These are phyloP conservation scores for Infundibulicybe gibba DNA, from an alignment of 768 basidiomycete genomes.

Conservation along the genomic window DNA sequence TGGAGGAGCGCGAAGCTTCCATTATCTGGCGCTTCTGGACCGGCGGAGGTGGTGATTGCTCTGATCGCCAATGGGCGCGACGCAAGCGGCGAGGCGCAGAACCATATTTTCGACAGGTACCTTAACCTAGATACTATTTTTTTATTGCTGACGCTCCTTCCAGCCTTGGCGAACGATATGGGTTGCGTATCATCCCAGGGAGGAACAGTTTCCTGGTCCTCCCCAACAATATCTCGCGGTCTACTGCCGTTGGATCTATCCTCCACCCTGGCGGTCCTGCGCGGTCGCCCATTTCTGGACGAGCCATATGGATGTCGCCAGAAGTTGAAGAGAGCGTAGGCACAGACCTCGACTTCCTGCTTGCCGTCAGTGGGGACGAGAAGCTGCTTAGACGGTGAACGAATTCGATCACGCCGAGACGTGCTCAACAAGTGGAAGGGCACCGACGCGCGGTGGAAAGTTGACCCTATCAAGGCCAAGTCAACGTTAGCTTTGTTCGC, in stretches of 20 bases:
- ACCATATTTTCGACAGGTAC: slow-evolving; percentile 82
- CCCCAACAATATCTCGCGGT: slow-evolving; percentile 79
- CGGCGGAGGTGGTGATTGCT: slow-evolving; percentile 35
- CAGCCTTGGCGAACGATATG: slow-evolving; percentile 79
- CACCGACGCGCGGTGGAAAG: slow-evolving; percentile 77
- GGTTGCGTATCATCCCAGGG: slow-evolving; percentile 80
- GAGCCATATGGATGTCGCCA: slow-evolving; percentile 37
- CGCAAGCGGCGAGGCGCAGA: slow-evolving; percentile 93
- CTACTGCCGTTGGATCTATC: slow-evolving; percentile 81
- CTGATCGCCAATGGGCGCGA: slow-evolving; percentile 78
- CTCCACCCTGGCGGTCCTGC: slow-evolving; percentile 60
- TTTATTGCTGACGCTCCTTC: not conserved
- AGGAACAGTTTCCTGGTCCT: slow-evolving; percentile 78
- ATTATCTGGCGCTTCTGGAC: slow-evolving; percentile 88
- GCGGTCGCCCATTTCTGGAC: slow-evolving; percentile 29
- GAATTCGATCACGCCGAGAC: slow-evolving; percentile 74
- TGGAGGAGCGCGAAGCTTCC: slow-evolving; percentile 81
- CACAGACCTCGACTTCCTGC: slow-evolving; percentile 51
- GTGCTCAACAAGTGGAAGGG: slow-evolving; percentile 64
- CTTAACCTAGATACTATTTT: not conserved
- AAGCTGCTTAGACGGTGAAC: slow-evolving; percentile 73
- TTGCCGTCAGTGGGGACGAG: slow-evolving; percentile 74
- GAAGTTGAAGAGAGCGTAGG: slow-evolving; percentile 26
- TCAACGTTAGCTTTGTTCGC: slow-evolving; percentile 25
- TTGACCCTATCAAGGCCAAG: slow-evolving; percentile 31